Base-by-base conservation (phyloP, 495 filamentous ascomycete genomes). In the Xylaria palmicola region DNA sequence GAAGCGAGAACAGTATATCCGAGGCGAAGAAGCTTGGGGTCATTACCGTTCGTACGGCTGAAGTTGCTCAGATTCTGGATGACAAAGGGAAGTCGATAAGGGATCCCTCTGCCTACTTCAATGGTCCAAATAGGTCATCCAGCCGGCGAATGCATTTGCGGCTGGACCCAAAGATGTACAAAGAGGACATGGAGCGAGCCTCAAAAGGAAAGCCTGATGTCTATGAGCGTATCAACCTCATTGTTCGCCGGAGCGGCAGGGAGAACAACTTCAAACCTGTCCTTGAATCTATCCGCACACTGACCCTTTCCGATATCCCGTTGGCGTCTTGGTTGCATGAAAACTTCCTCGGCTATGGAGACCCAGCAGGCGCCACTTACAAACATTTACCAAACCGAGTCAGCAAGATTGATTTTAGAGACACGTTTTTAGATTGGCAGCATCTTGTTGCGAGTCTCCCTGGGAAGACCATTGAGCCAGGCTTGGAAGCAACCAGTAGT, bases 231-330 rank as follows among this genome's bases (percentile, higher is more conserved):
- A 88, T 99, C 62, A 98, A 99, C 68, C 79, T 97, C 4, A 73
- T 99, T 50, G 81, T 96, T 29, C 89, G 93, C 34, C 85, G 94
- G 55, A 90, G 86, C 71, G 88, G 90, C 17, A 81, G 92, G 45
- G 95, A 98, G 70, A 99, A 99, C 71, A 99, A 98, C 72, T 99
- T 97, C 83, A 97, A 91, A 68, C 87, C 92, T 9, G 87, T 98
- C 19, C 79, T 99, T 17, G 89, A 96, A 60, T 96, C 92, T 0
- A 94, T 99, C 69, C 88, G 88, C 67, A 90, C 86, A 49, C 83
- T 99, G 26, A 88, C 91, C 4, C 81, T 96, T 27, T 91, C 92
- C 2, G 90, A 96, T 61, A 86, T 95, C 24, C 87, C 90, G 7
- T 83, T 97, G 40, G 92, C 95, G 3, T 83, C 88, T 12, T 99